Conservation (phyloP, 805 yeast genomes). For the Ogataea populi-albae region DNA sequence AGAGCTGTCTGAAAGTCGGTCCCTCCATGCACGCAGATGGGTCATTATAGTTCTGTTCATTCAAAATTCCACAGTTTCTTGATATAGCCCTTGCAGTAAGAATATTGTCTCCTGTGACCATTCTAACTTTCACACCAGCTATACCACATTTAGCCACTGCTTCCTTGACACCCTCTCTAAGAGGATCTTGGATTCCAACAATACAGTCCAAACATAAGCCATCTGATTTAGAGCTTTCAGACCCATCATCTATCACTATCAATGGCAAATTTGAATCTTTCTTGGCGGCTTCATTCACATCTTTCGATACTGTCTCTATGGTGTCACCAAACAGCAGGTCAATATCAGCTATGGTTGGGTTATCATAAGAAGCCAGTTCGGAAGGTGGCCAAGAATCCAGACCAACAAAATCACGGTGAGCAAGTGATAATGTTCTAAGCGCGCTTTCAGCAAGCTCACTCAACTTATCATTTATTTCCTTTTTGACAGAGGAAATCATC, state of each 20-base stretch:
- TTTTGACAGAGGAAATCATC: constrained; percentile 32
- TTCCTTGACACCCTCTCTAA: constrained; percentile 83
- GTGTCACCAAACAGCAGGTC: constrained; percentile 38
- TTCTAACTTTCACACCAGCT: constrained; percentile 93
- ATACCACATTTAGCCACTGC: constrained; percentile 82
- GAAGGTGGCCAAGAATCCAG: constrained; percentile 65
- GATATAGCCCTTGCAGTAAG: constrained; percentile 92
- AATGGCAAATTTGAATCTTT: constrained; percentile 23
- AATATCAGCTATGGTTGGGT: constrained; percentile 42
- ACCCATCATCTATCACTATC: constrained; percentile 29
- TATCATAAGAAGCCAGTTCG: constrained; percentile 35
- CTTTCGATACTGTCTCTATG: constrained; percentile 20
- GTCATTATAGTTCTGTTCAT: constrained; percentile 48
- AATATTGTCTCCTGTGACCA: constrained; percentile 98
- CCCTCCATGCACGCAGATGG: constrained; percentile 84
- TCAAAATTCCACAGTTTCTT: constrained; percentile 73
- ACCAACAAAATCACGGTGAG: constrained; percentile 64
- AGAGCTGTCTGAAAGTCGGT: constrained; percentile 73
- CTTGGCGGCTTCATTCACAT: constrained; percentile 17
- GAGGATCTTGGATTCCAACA: constrained; percentile 94
- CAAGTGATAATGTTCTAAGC: constrained; percentile 83
- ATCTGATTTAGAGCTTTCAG: constrained; percentile 15
- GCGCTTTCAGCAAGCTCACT: constrained; percentile 69
- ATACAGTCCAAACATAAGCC: constrained; percentile 63
- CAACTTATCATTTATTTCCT: constrained; percentile 30